Evolutionary conservation across 192 early-diverging fungal species (phyloP).

Genomic region (Obelidium mucronatum): DNA sequence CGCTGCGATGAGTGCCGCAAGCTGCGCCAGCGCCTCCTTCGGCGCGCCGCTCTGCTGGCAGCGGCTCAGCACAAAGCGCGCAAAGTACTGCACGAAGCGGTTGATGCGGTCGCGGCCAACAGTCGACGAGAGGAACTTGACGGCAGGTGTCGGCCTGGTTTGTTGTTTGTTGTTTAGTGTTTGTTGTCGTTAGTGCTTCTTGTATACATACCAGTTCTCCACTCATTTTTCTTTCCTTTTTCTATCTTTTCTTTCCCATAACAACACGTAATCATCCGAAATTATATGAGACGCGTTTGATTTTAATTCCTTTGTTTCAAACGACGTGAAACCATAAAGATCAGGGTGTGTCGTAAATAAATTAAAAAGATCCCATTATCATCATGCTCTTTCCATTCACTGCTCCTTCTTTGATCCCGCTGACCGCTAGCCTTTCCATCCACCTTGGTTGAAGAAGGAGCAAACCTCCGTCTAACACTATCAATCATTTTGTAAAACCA

Average conservation of each 20-base stretch:
- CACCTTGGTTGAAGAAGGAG: neutral
- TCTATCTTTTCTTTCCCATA: too few relatives aligned
- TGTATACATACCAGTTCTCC: neutral
- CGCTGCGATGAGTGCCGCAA: slow-evolving; percentile 63
- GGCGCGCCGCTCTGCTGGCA: slow-evolving; percentile 44
- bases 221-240: too few relatives aligned
- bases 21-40: slow-evolving; percentile 64
- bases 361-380: too few relatives aligned
- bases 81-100: slow-evolving; percentile 86
- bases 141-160: slow-evolving; percentile 41
- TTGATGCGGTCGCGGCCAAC: slow-evolving; percentile 55
- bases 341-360: too few relatives aligned
- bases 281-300: too few relatives aligned
- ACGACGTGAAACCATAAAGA: too few relatives aligned
- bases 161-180: neutral
- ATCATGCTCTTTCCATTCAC: neutral
- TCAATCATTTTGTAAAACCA: slow-evolving; percentile 59
- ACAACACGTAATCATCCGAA: too few relatives aligned
- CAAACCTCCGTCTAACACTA: slow-evolving; percentile 41
- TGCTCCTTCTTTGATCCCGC: neutral
- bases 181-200: neutral
- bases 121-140: slow-evolving; percentile 52
- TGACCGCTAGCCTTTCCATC: too few relatives aligned
- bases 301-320: too few relatives aligned
- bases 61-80: slow-evolving; percentile 67